Percentiles rank a stretch among this genome's conserved stretches.
These are phyloP conservation scores for Botrytis elliptica DNA, from an alignment of 2,329 filamentous ascomycete species.

Conservation along the genomic window DNA sequence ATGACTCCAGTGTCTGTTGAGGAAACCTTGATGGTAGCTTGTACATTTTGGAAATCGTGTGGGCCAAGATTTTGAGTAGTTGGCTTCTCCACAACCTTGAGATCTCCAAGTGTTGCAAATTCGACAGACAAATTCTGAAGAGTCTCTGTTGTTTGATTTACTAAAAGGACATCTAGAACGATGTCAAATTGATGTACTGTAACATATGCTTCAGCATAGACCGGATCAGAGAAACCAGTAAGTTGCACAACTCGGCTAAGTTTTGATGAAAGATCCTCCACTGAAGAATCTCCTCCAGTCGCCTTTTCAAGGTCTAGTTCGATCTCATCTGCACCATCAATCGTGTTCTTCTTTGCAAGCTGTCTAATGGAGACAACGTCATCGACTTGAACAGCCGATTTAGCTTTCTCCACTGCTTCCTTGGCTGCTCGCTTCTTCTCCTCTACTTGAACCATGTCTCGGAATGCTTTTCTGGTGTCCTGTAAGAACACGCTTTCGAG, in stretches of 20 bases:
- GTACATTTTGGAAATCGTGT: slow-evolving; percentile 96
- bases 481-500: slow-evolving; percentile 90
- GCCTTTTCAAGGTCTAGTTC: slow-evolving; percentile 90
- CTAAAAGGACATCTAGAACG: slow-evolving; percentile 89
- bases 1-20: slow-evolving; percentile 98
- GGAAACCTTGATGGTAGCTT: slow-evolving; percentile 97
- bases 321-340: slow-evolving; percentile 79
- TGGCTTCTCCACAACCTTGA: slow-evolving; percentile 96
- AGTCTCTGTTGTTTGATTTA: slow-evolving; percentile 96
- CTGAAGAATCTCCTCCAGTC: slow-evolving; percentile 80
- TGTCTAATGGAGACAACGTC: slow-evolving; percentile 93
- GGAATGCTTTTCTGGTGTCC: slow-evolving; percentile 93
- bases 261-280: slow-evolving; percentile 89
- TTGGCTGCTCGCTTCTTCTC: slow-evolving; percentile 98
- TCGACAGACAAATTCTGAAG: slow-evolving; percentile 96
- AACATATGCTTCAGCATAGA: slow-evolving; percentile 98
- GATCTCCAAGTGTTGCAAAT: slow-evolving; percentile 95
- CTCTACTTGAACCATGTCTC: slow-evolving; percentile 93
- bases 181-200: slow-evolving; percentile 99
- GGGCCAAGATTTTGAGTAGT: slow-evolving; percentile 94
- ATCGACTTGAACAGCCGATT: slow-evolving; percentile 91
- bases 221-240: slow-evolving; percentile 95
- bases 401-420: slow-evolving; percentile 87
- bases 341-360: slow-evolving; percentile 83
- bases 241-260: slow-evolving; percentile 94